Evolutionary conservation across 2,329 filamentous ascomycete genomes (phyloP).

Genomic region (Magnaporthiopsis poae): DNA sequence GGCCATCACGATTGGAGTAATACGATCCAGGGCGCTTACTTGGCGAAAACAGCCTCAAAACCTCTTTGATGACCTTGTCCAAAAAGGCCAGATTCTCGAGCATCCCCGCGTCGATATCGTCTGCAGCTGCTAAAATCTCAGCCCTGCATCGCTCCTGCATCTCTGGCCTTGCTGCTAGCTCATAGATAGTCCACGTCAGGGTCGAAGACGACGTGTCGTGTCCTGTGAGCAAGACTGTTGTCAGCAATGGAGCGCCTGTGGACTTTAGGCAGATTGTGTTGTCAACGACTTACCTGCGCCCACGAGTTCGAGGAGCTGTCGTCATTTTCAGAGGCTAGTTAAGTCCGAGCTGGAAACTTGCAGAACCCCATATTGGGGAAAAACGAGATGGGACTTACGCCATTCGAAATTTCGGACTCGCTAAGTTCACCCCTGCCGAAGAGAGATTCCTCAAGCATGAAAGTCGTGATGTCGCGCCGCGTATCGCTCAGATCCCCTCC

Average conservation of each 20-base stretch:
- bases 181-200: constrained; percentile 24
- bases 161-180: constrained; percentile 22
- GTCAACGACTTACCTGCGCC: constrained; percentile 7
- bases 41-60: constrained; percentile 31
- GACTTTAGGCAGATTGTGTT: constrained; percentile 11
- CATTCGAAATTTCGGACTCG: constrained; percentile 18
- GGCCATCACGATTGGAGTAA: too few species aligned
- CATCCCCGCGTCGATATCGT: constrained; percentile 24
- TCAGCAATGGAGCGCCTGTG: background rate
- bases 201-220: constrained; percentile 25
- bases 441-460: constrained; percentile 19
- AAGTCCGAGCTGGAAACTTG: constrained; percentile 9
- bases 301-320: constrained; percentile 18
- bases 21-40: constrained; percentile 8
- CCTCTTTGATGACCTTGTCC: constrained; percentile 34
- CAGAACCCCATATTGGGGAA: background rate
- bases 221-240: constrained; percentile 14
- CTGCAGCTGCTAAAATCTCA: constrained; percentile 29
- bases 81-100: constrained; percentile 31
- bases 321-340: constrained; percentile 26
- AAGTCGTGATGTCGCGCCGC: constrained; percentile 18
- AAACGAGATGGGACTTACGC: constrained; percentile 11
- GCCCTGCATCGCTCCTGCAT: constrained; percentile 24
- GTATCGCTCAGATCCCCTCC: background rate
- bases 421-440: constrained; percentile 13